Percentiles rank a stretch among this genome's conserved stretches.
phyloP scores from a whole-genome alignment of 768 basidiomycete species.

The Omphalotus guepiniiformis region DNA sequence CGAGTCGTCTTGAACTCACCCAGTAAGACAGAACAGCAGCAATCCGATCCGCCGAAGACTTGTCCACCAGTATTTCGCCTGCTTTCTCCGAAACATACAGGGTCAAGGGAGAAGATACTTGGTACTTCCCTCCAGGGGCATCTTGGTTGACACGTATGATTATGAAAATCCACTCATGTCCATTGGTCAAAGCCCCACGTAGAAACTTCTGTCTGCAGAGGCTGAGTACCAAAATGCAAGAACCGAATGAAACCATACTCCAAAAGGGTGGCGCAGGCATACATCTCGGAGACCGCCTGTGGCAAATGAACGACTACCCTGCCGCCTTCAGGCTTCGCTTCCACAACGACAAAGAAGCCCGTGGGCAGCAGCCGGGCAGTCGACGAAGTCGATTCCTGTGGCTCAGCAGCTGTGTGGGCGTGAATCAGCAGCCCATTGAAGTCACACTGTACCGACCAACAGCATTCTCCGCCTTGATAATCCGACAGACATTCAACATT shows the following conservation, averaged over 20 bases:
- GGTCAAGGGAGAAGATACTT: not conserved
- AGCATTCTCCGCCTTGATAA: too few species aligned
- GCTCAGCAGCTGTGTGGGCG: conserved; percentile 3
- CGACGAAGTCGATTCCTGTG: too few species aligned
- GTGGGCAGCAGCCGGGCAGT: conserved; percentile 8
- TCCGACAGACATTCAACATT: too few species aligned
- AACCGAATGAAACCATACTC: conserved; percentile 12
- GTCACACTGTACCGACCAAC: not conserved
- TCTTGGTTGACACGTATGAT: conserved; percentile 10
- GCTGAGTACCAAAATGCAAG: conserved; percentile 10
- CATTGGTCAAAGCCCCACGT: conserved; percentile 23
- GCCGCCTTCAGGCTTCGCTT: conserved; percentile 10
- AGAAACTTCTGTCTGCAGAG: conserved; percentile 17
- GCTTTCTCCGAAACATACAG: too few species aligned
- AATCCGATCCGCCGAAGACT: conserved; percentile 18
- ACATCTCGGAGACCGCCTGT: conserved; percentile 18
- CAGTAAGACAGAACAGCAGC: conserved; percentile 20
- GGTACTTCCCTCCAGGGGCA: not conserved
- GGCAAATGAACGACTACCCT: not conserved
- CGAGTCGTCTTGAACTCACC: conserved; percentile 11
- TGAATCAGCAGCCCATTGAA: too few species aligned
- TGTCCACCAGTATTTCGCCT: conserved; percentile 5
- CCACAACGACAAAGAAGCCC: conserved; percentile 14
- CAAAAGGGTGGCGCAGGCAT: conserved; percentile 16
- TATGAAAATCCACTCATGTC: conserved; percentile 22